These are phyloP conservation scores for Inga oerstediana DNA, from an alignment of 306 rosid species.

Conservation along the genomic window DNA sequence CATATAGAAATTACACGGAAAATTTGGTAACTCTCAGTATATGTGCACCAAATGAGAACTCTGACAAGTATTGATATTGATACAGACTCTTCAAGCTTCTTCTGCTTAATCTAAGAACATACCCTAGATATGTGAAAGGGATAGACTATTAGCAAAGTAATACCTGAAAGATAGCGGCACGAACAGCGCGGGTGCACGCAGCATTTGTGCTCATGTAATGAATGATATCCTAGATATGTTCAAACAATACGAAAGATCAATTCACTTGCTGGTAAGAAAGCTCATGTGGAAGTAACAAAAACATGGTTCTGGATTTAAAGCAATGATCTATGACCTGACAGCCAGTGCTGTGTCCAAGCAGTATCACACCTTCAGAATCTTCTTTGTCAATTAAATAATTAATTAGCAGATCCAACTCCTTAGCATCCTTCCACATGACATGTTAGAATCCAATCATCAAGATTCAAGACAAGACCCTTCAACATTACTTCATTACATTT, in stretches of 20 bases:
- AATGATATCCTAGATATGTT: constrained; percentile 76
- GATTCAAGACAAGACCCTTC: constrained; percentile 11
- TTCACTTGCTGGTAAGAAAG: constrained; percentile 23
- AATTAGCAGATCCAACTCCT: constrained; percentile 89
- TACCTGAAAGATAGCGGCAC: constrained; percentile 97
- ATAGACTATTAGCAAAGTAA: constrained; percentile 14
- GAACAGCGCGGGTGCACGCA: constrained; percentile 98
- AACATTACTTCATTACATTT: background rate
- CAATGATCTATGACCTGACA: constrained; percentile 76
- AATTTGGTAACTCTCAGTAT: too few relatives aligned
- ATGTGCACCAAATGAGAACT: too few relatives aligned
- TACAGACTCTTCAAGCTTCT: background rate
- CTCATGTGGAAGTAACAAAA: constrained; percentile 1
- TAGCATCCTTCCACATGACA: constrained; percentile 71
- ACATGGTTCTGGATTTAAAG: constrained; percentile 33
- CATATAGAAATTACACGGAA: too few relatives aligned
- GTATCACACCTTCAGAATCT: constrained; percentile 96
- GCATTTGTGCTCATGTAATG: constrained; percentile 83
- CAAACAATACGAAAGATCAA: constrained; percentile 34
- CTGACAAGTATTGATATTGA: too few relatives aligned
- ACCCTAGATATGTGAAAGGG: background rate
- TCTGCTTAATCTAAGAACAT: background rate
- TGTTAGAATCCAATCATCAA: constrained; percentile 33
- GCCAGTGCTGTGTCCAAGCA: constrained; percentile 97
- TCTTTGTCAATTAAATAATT: constrained; percentile 90